Percentiles rank a stretch among this genome's conserved stretches.
These are phyloP conservation scores for Crassisporium funariophilum DNA, from an alignment of 768 basidiomycete species.

Conservation along the genomic window DNA sequence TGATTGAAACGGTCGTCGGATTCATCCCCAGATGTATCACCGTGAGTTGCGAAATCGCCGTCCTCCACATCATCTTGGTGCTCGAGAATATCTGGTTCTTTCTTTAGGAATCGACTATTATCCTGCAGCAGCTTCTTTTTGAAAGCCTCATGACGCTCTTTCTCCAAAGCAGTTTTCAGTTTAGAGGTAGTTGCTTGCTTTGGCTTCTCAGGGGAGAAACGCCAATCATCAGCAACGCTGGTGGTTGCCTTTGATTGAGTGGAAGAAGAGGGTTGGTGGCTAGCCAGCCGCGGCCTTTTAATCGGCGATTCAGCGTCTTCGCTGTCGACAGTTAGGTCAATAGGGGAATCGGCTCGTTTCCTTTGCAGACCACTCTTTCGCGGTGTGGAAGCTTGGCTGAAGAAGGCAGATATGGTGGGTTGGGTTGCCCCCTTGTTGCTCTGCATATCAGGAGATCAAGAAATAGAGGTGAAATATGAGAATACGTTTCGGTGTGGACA, in stretches of 20 bases:
- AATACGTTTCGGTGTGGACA: too few species aligned
- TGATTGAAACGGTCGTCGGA: constrained; percentile 49
- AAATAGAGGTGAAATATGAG: not conserved
- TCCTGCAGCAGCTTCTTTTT: constrained; percentile 53
- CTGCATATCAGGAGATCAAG: constrained; percentile 14
- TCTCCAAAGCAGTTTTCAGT: constrained; percentile 24
- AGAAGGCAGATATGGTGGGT: constrained; percentile 43
- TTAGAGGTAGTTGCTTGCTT: constrained; percentile 20
- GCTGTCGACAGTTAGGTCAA: constrained; percentile 58
- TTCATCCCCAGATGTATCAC: constrained; percentile 37
- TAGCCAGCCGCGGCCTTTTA: constrained; percentile 31
- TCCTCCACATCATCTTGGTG: constrained; percentile 12
- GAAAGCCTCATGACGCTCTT: constrained; percentile 43
- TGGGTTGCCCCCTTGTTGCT: constrained; percentile 25
- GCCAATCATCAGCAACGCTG: constrained; percentile 42
- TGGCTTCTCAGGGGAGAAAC: constrained; percentile 41
- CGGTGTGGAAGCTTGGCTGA: constrained; percentile 25
- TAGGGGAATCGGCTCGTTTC: constrained; percentile 38
- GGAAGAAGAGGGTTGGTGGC: constrained; percentile 4
- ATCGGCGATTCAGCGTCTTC: constrained; percentile 27
- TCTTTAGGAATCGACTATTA: constrained; percentile 39
- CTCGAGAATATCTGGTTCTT: constrained; percentile 14
- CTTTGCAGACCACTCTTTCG: constrained; percentile 15
- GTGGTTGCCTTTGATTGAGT: constrained; percentile 13
- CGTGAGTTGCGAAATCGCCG: constrained; percentile 26